Evolutionary conservation across 768 basidiomycete species (phyloP).

Genomic region (Trichaptum fuscoviolaceum): DNA sequence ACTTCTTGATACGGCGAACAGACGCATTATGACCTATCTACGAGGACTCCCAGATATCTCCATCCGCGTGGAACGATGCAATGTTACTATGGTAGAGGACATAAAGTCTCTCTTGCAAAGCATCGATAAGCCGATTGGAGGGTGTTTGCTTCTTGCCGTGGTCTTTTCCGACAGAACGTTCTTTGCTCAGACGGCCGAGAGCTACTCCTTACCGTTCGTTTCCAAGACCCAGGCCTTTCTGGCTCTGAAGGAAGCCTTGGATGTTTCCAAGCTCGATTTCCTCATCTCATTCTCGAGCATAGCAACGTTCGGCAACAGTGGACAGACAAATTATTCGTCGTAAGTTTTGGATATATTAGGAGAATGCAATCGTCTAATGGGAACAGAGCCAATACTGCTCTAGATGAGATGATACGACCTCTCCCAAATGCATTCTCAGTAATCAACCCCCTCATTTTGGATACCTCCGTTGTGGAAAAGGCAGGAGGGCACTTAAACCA

Average conservation of each 20-base stretch:
- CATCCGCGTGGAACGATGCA: conserved; percentile 26
- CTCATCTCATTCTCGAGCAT: conserved; percentile 31
- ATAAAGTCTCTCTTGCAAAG: conserved; percentile 19
- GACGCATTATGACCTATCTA: conserved; percentile 25
- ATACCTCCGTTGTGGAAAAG: conserved; percentile 16
- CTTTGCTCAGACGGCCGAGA: conserved; percentile 26
- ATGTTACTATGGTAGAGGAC: conserved; percentile 21
- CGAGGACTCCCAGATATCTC: conserved; percentile 23
- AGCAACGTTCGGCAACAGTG: conserved; percentile 27
- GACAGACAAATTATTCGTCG: conserved; percentile 36
- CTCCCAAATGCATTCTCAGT: conserved; percentile 29
- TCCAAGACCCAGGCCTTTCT: conserved; percentile 26
- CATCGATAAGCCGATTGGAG: conserved; percentile 23
- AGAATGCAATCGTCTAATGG: background rate
- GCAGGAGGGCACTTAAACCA: conserved; percentile 9
- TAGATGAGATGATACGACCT: conserved; percentile 22
- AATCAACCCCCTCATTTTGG: conserved; percentile 27
- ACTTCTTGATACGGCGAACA: conserved; percentile 19
- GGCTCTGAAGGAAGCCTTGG: conserved; percentile 20
- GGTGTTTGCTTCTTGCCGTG: conserved; percentile 29
- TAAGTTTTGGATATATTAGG: conserved; percentile 12
- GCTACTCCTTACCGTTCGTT: conserved; percentile 22
- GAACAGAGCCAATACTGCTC: conserved; percentile 27
- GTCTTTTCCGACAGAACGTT: conserved; percentile 29
- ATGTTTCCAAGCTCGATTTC: conserved; percentile 29